Base-by-base conservation (phyloP, 805 yeast genomes). In the Lipomyces orientalis region DNA sequence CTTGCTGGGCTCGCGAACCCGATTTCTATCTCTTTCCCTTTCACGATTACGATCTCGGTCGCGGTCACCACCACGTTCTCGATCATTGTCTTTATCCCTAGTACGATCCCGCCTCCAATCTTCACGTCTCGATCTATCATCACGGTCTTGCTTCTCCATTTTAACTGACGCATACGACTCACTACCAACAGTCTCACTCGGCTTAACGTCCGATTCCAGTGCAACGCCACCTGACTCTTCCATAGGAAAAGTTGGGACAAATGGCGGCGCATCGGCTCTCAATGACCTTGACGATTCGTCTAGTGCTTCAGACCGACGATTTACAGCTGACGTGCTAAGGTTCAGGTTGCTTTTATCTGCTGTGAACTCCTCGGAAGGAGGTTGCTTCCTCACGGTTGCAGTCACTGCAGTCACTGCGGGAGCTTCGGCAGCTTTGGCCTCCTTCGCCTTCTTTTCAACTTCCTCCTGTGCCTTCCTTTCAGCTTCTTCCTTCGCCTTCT, bases 21-120 rank as follows among this genome's bases (percentile, higher is more conserved):
- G 49, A 29, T 62, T 31, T 22, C 57, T 31, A 33, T 37, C 60
- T n/a, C 52, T n/a, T 4, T 58, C 60, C 10, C 60, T 10, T 3
- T 43, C 65, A 16, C 58, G 46, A 14, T 62, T 61, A 9, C 61
- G 54, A 9, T 55, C 58, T 19, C 65, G 65, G 12, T 58, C 55
- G n/a, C 66, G 58, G 16, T 52, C 62, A 16, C 66, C 62, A 8
- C 54, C 62, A 4, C 58, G 58, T 7, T 57, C 58, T 12, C 56
- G 54, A 4, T 64, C 67, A 14, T 61, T 54, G 52, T 62, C 65
- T n/a, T 61, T 19, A 46, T 31, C 60, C 19, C 51, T 25, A 9
- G 51, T 56, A 10, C 57, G 55, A 16, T 60, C 49, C 33, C 49
- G 49, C 49, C 54, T 57, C 29, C 31, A 25, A 10, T 46, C 62